Evolutionary conservation across 2,329 filamentous ascomycete genomes (phyloP), one percentile per base, ranked within the genome.

Genomic region (Aspergillus aculeatinus): DNA sequence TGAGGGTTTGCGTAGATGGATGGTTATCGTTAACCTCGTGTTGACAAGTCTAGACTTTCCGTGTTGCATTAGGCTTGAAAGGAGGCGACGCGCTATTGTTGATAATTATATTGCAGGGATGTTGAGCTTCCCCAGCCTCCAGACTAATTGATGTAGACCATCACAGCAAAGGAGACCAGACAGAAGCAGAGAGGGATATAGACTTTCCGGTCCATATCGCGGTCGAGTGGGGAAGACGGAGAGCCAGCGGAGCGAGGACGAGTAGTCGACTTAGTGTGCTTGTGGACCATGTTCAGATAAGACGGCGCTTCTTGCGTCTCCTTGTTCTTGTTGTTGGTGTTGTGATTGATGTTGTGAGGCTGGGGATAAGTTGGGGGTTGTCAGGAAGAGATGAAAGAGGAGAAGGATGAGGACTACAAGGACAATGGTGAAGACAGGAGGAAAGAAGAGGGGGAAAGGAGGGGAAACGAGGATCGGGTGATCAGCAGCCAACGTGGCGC

Each of bases 131-230:
- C 33, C 53, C 14, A 14, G 42, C n/a, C n/a, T 16, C 44, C 19
- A n/a, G 27, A 61, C 66, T 65, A 74, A 64, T 74, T 70, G 66
- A 68, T 59, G 60, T 73, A 75, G 60, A 71, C 66, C 65, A 75
- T 70, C 55, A 75, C 73, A n/a, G 72, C 73, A 60, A 75, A 75
- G 35, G 73, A 74, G 61, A 74, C 68, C 53, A 75, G 64, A 60
- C 73, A 75, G 67, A 75, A 72, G 60, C 73, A 74, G 27, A 75
- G 67, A 16, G 73, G 72, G 35, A 75, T 74, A 51, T 73, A 74
- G 63, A 74, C 71, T 49, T 67, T 72, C 61, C 66, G 69, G 56
- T 75, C 72, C 69, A 74, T 74, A 29, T 73, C 69, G 57, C 64
- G 51, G 25, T 64, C 57, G 33, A 35, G 39, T 12, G 52, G 56